Evolutionary conservation across 352 stramenopile species (phyloP), one percentile per base, ranked within the genome.

Genomic region (Globisporangium nodosum): DNA sequence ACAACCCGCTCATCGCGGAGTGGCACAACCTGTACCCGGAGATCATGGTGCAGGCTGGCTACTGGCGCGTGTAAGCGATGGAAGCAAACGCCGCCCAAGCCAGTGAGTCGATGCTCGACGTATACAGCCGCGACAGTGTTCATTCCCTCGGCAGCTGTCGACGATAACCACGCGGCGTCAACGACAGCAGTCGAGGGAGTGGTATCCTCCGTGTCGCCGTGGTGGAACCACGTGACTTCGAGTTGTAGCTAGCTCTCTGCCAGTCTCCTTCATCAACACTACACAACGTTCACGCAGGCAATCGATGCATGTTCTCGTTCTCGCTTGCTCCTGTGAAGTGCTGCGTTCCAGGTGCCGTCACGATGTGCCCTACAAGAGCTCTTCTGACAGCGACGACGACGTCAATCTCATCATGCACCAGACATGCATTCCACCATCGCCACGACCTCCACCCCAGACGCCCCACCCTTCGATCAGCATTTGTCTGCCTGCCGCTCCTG

Each of bases 21-120:
- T 96, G 87, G 87, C 87, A 94, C 76, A 91, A 90, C 66, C 59
- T 93, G 47, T 94, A 94, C 64, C 86, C 86, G 1, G 86, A 94
- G 59, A 73, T 96, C 62, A 92, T 96, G 82, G 81, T 92, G n/a
- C 76, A 90, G 59, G 79, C 82, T 3, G 86, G 86, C 49, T 95
- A 95, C 64, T 92, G 76, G 70, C 81, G 87, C 55, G 82, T 66
- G 9, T 89, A 66, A 56, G 40, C 37, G 27, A 35, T 18, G 37
- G 37, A 43, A 43, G 37, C 37, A 13, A 43, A 13, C 37, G 37
- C 37, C 12, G 37, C 5, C 37, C 37, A 12, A 43, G 37, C 37
- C 37, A 43, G 12, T 5, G 11, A 43, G 37, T 18, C 37, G 35
- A 42, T 16, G 9, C 12, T 13, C 35, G 35, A 42, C 33, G 24